phyloP scores from a whole-genome alignment of 2,329 filamentous ascomycete genomes.

The Ceratocystis cacaofunesta region DNA sequence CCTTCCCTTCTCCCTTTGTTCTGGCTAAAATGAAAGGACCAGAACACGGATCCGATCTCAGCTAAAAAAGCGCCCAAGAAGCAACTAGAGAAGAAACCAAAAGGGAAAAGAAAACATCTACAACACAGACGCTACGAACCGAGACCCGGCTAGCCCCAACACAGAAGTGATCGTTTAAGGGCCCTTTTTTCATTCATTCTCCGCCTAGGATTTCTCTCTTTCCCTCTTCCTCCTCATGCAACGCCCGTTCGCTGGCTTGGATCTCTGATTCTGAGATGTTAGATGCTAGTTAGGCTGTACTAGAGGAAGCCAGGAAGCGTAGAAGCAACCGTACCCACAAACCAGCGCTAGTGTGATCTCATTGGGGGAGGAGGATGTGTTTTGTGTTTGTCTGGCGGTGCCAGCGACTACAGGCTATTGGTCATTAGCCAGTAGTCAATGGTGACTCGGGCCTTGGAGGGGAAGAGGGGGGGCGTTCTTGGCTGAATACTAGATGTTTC shows the following conservation, averaged over 20 bases:
- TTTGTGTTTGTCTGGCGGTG: too few species aligned
- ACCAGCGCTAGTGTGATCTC: too few species aligned
- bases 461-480: not conserved
- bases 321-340: too few species aligned
- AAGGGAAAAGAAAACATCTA: not conserved
- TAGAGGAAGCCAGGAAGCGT: not conserved
- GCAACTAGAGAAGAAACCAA: not conserved
- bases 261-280: not conserved
- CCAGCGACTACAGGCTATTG: too few species aligned
- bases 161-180: not conserved
- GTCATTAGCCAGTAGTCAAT: not conserved
- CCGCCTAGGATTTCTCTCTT: not conserved
- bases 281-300: not conserved
- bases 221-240: too few species aligned
- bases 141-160: not conserved
- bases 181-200: not conserved
- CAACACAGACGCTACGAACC: not conserved
- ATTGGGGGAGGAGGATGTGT: too few species aligned
- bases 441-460: not conserved
- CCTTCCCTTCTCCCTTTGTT: not conserved
- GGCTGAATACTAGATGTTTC: not conserved
- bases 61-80: not conserved
- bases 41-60: not conserved
- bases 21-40: not conserved
- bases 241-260: not conserved